Evolutionary conservation across 768 basidiomycete species (phyloP).

Genomic region (Tremella yokohamensis): DNA sequence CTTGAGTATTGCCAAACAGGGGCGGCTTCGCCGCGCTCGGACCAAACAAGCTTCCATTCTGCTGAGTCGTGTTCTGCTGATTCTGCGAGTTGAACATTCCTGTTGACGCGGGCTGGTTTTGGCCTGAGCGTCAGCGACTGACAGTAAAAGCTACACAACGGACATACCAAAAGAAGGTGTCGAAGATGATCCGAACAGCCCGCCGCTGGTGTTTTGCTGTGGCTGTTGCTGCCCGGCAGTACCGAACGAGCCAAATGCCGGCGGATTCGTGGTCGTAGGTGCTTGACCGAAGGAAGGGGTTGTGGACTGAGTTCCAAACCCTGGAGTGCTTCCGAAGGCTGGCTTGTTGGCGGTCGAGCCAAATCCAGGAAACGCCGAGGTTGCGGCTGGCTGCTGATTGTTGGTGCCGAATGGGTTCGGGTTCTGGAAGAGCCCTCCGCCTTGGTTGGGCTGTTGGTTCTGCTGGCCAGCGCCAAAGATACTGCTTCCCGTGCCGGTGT

Average conservation of each 20-base stretch:
- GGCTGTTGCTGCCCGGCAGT: slow-evolving; percentile 25
- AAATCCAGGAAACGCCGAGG: slow-evolving; percentile 21
- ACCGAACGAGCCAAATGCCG: slow-evolving; percentile 22
- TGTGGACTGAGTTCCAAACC: slow-evolving; percentile 22
- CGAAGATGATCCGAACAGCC: slow-evolving; percentile 25
- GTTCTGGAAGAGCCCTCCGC: too few species aligned
- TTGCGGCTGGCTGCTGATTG: neutral
- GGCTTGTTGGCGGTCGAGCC: slow-evolving; percentile 38
- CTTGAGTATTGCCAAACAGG: too few species aligned
- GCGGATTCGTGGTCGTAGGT: slow-evolving; percentile 10
- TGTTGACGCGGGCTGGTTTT: slow-evolving; percentile 48
- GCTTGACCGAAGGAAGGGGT: slow-evolving; percentile 17
- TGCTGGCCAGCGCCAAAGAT: slow-evolving; percentile 1
- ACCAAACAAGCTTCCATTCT: slow-evolving; percentile 56
- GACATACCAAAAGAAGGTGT: too few species aligned
- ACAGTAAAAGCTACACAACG: too few species aligned
- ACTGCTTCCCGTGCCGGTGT: neutral
- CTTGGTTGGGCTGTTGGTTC: slow-evolving; percentile 3
- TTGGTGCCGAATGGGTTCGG: too few species aligned
- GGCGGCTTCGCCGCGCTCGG: too few species aligned
- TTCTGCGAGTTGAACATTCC: slow-evolving; percentile 49
- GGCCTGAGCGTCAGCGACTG: slow-evolving; percentile 4
- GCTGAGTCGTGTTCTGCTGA: slow-evolving; percentile 45
- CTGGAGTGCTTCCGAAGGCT: slow-evolving; percentile 29
- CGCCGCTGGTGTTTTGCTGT: slow-evolving; percentile 44